Conservation (phyloP, 345 rosid genomes). For the Eutrema heterophyllum region DNA sequence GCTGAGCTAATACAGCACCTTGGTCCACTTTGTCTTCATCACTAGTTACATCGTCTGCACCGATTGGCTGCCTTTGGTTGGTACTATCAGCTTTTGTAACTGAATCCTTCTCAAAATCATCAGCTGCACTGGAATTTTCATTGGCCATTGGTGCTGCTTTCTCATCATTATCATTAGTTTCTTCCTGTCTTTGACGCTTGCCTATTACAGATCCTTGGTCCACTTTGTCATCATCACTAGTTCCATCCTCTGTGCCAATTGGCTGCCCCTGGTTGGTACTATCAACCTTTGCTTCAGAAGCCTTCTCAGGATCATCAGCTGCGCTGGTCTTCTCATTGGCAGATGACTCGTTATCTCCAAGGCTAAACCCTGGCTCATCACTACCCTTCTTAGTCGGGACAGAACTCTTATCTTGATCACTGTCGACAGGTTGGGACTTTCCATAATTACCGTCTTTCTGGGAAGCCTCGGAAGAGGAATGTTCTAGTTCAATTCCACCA, state of each 20-base stretch:
- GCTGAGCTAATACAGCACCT: conserved; percentile 33
- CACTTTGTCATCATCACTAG: conserved; percentile 34
- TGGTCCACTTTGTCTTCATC: conserved; percentile 38
- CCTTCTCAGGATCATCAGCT: conserved; percentile 38
- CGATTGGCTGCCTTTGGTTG: conserved; percentile 30
- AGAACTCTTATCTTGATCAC: conserved; percentile 38
- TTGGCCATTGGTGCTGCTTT: conserved; percentile 24
- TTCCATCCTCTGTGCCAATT: conserved; percentile 30
- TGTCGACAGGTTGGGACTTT: conserved; percentile 28
- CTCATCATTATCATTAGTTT: conserved; percentile 43
- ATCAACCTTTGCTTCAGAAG: conserved; percentile 35
- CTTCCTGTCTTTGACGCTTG: conserved; percentile 35
- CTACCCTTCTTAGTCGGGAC: conserved; percentile 30
- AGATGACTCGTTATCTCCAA: conserved; percentile 36
- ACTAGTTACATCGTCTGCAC: conserved; percentile 29
- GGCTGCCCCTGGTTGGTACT: conserved; percentile 33
- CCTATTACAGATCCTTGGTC: conserved; percentile 37
- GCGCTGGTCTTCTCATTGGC: conserved; percentile 36
- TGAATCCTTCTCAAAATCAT: conserved; percentile 33
- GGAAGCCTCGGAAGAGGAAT: conserved; percentile 35
- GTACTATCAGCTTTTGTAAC: conserved; percentile 32
- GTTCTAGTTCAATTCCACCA: conserved; percentile 35
- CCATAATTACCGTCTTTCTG: conserved; percentile 35
- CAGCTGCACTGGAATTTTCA: conserved; percentile 41
- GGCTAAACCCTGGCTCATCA: conserved; percentile 37